Conservation (phyloP, 2,329 filamentous ascomycete genomes). For the Podosphaera xanthii region DNA sequence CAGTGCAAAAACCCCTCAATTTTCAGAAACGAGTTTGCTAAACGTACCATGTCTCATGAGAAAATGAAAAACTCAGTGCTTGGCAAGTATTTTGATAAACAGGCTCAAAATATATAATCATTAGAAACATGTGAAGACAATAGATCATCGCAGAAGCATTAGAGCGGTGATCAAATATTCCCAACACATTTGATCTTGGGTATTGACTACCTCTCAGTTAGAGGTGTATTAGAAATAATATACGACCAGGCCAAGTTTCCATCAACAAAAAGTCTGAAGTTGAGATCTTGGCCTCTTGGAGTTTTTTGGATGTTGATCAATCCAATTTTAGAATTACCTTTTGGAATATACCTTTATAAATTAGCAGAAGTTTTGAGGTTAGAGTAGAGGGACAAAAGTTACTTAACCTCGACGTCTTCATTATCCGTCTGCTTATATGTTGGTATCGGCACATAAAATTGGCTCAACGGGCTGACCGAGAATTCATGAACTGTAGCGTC, state of each 20-base stretch:
- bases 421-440: constrained; percentile 66
- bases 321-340: constrained; percentile 77
- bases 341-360: constrained; percentile 42
- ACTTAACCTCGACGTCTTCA: constrained; percentile 70
- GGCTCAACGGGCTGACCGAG: constrained; percentile 71
- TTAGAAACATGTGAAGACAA: too few relatives aligned
- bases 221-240: constrained; percentile 26
- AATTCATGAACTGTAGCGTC: constrained; percentile 64
- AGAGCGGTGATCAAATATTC: too few relatives aligned
- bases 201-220: constrained; percentile 5
- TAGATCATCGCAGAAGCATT: too few relatives aligned
- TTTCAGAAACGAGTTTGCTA: too few relatives aligned
- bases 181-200: too few relatives aligned
- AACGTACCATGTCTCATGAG: too few relatives aligned
- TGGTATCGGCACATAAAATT: constrained; percentile 73
- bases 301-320: constrained; percentile 54
- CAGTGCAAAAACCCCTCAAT: too few relatives aligned
- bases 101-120: too few relatives aligned
- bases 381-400: constrained; percentile 16
- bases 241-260: constrained; percentile 58
- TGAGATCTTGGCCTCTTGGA: constrained; percentile 45
- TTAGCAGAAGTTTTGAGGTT: constrained; percentile 7
- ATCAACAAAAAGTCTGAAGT: constrained; percentile 65
- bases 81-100: too few relatives aligned
- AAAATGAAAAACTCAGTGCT: too few relatives aligned